phyloP scores from a whole-genome alignment of 2,329 filamentous ascomycete genomes.

The Sarocladium oryzae region DNA sequence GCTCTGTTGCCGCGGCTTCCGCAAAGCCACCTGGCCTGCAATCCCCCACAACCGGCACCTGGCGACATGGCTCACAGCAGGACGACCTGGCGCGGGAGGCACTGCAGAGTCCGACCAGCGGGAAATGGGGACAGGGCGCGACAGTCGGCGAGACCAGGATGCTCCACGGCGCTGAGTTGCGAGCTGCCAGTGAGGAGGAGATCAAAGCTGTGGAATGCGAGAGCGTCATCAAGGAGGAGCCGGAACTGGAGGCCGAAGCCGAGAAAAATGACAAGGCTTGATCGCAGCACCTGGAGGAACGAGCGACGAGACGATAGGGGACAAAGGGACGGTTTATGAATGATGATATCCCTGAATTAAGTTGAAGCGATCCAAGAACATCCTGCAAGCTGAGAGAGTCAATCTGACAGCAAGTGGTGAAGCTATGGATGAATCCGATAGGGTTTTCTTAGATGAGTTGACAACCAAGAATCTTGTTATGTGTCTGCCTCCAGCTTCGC shows the following conservation, averaged over 20 bases:
- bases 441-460: too few species aligned
- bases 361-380: neutral
- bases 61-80: constrained; percentile 22
- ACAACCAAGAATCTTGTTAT: too few species aligned
- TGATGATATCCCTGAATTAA: neutral
- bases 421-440: too few species aligned
- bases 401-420: too few species aligned
- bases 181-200: constrained; percentile 26
- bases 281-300: constrained; percentile 1
- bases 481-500: too few species aligned
- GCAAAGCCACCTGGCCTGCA: constrained; percentile 29
- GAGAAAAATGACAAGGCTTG: constrained; percentile 15
- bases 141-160: constrained; percentile 17
- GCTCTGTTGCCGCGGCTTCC: neutral
- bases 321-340: constrained; percentile 11
- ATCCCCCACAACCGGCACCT: constrained; percentile 38
- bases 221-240: constrained; percentile 12
- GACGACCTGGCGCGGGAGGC: constrained; percentile 22
- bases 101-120: constrained; percentile 37
- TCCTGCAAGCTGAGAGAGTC: too few species aligned
- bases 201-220: constrained; percentile 14
- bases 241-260: constrained; percentile 18
- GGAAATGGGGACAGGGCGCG: constrained; percentile 32
- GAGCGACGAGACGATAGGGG: constrained; percentile 15
- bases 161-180: constrained; percentile 26